phyloP scores from a whole-genome alignment of 2,329 filamentous ascomycete genomes.

The Fusarium decemcellulare region DNA sequence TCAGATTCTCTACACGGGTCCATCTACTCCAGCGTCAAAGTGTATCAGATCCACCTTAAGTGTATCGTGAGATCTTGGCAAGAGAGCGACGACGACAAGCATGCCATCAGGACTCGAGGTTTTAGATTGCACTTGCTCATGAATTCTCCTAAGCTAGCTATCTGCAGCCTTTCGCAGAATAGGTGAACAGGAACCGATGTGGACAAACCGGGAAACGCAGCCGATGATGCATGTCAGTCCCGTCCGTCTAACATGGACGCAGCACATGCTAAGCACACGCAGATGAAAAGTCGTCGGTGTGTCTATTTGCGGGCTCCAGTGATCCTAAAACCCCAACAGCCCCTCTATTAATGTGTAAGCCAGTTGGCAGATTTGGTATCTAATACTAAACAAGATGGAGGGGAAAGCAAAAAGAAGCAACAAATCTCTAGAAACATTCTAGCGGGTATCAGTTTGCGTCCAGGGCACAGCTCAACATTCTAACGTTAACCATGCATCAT shows the following conservation, averaged over 20 bases:
- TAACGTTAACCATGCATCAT: slow-evolving; percentile 31
- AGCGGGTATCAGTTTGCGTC: slow-evolving; percentile 43
- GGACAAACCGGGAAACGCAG: neutral
- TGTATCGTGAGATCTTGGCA: slow-evolving; percentile 2
- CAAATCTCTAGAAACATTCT: slow-evolving; percentile 39
- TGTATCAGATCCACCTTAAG: neutral
- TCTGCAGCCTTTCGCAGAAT: neutral
- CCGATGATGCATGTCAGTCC: neutral
- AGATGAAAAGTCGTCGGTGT: neutral
- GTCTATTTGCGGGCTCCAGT: neutral
- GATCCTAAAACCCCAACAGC: neutral
- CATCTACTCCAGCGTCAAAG: neutral
- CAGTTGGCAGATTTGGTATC: slow-evolving; percentile 29
- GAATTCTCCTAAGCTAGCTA: neutral
- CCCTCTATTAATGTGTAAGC: slow-evolving; percentile 14
- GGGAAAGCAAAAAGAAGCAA: slow-evolving; percentile 22
- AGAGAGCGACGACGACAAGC: slow-evolving; percentile 1
- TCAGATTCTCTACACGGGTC: neutral
- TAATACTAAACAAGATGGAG: slow-evolving; percentile 21
- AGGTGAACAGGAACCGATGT: neutral
- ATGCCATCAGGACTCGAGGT: neutral
- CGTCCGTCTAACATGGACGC: neutral
- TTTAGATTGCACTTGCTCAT: neutral
- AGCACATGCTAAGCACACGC: neutral
- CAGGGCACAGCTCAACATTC: slow-evolving; percentile 18